These are phyloP conservation scores for Fusarium piperis DNA, from an alignment of 2,329 filamentous ascomycete species.

Conservation along the genomic window DNA sequence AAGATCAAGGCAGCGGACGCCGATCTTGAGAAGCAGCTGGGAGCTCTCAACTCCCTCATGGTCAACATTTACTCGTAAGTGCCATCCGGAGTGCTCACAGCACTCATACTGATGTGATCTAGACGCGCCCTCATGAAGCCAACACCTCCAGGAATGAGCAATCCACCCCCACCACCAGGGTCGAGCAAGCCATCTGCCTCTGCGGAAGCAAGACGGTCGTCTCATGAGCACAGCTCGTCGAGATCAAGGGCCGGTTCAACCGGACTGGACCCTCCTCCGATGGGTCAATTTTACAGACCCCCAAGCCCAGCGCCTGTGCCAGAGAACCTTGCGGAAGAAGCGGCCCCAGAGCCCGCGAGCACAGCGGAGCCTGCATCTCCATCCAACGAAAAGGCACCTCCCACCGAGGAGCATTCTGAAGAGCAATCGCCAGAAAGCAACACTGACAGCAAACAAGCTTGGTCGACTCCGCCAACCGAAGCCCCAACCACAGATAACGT, in stretches of 20 bases:
- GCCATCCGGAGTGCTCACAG: neutral
- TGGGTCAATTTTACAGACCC: slow-evolving; percentile 6
- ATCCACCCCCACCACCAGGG: slow-evolving; percentile 22
- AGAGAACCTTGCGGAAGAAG: neutral
- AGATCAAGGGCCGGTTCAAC: slow-evolving; percentile 7
- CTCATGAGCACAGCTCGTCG: neutral
- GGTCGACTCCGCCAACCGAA: neutral
- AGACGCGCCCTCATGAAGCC: slow-evolving; percentile 46
- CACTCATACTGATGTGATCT: neutral
- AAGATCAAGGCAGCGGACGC: slow-evolving; percentile 45
- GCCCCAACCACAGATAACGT: neutral
- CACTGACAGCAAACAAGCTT: neutral
- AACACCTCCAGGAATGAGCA: slow-evolving; percentile 27
- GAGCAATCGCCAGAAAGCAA: neutral
- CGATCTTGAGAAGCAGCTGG: slow-evolving; percentile 43
- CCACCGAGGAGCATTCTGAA: neutral
- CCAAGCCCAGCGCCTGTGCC: neutral
- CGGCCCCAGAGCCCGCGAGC: neutral
- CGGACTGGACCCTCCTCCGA: slow-evolving; percentile 24
- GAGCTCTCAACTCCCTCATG: slow-evolving; percentile 43
- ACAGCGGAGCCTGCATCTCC: rapidly evolving
- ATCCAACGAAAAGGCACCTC: neutral
- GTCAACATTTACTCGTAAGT: slow-evolving; percentile 48
- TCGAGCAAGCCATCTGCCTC: slow-evolving; percentile 3
- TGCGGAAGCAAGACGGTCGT: neutral